A percentile compares a stretch with the other conserved stretches of the same genome.
Conservation (phyloP, 805 yeast species). For the Kazachstania bromeliacearum region DNA sequence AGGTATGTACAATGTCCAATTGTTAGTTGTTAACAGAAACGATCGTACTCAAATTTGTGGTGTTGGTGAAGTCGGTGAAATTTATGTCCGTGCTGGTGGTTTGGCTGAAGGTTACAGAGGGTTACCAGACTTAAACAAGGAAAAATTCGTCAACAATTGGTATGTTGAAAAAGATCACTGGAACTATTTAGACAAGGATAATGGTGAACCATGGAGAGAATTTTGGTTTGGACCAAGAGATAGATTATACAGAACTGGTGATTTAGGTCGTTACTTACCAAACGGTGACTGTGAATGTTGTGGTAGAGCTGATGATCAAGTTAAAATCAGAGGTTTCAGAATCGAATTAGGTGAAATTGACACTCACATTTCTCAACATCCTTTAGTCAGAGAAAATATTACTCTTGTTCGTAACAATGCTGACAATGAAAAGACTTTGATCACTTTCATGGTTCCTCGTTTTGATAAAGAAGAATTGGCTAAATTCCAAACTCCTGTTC, state of each 20-base stretch:
- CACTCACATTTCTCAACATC: conserved; percentile 91
- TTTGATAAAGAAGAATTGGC: conserved; percentile 41
- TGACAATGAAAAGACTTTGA: conserved; percentile 84
- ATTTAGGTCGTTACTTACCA: conserved; percentile 90
- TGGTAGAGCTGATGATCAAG: conserved; percentile 98
- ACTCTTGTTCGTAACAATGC: conserved; percentile 87
- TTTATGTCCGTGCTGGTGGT: conserved; percentile 97
- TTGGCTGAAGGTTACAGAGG: conserved; percentile 93
- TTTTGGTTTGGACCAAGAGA: conserved; percentile 93
- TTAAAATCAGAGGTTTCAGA: conserved; percentile 96
- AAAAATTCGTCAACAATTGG: conserved; percentile 90
- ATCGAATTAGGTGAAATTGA: conserved; percentile 97
- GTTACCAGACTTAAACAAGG: conserved; percentile 75
- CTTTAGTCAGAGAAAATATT: conserved; percentile 82
- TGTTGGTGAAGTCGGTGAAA: conserved; percentile 98
- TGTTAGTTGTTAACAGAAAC: conserved; percentile 84
- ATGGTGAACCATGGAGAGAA: conserved; percentile 54
- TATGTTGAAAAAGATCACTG: conserved; percentile 61
- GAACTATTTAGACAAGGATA: conserved; percentile 44
- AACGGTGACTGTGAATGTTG: conserved; percentile 97
- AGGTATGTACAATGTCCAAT: conserved; percentile 94
- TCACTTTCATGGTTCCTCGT: conserved; percentile 87
- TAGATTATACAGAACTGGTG: conserved; percentile 93
- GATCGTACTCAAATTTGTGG: conserved; percentile 90
- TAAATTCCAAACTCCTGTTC: conserved; percentile 35